Evolutionary conservation across 2,329 filamentous ascomycete species (phyloP).

Genomic region (Fusarium sterilihyphosum): DNA sequence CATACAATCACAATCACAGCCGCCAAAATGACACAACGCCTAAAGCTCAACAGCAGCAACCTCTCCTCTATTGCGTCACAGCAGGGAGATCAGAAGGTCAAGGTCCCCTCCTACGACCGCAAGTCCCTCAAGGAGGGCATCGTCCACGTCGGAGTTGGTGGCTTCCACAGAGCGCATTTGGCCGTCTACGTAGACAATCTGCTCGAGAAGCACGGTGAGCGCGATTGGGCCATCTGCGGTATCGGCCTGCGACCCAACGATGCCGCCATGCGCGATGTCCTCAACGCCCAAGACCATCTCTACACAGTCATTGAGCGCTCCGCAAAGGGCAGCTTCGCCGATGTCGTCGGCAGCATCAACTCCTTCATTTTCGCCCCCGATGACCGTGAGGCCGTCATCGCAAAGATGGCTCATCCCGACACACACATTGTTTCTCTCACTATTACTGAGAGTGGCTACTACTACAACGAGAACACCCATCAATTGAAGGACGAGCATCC

Average conservation of each 20-base stretch:
- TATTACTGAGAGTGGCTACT: conserved; percentile 67
- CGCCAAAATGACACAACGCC: conserved; percentile 28
- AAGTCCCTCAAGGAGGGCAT: conserved; percentile 61
- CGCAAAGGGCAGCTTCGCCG: conserved; percentile 58
- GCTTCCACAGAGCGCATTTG: conserved; percentile 64
- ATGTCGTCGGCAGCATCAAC: conserved; percentile 62
- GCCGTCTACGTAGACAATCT: conserved; percentile 62
- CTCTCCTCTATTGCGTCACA: conserved; percentile 36
- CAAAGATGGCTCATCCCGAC: conserved; percentile 64
- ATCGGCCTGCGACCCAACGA: conserved; percentile 63
- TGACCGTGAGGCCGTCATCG: conserved; percentile 60
- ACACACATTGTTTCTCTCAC: conserved; percentile 65
- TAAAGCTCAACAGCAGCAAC: conserved; percentile 44
- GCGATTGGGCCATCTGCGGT: conserved; percentile 62
- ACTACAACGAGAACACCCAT: conserved; percentile 68
- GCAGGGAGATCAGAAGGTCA: conserved; percentile 33
- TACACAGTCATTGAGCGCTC: conserved; percentile 66
- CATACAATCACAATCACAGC: background rate
- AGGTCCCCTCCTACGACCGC: conserved; percentile 56
- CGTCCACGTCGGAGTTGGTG: conserved; percentile 64
- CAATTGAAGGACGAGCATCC: conserved; percentile 58
- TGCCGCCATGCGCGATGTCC: conserved; percentile 60
- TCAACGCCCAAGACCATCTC: conserved; percentile 59
- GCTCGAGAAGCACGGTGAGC: conserved; percentile 56
- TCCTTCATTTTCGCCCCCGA: conserved; percentile 63